phyloP scores from a whole-genome alignment of 1,284 basidiomycete genomes.

The Stygiomarasmius scandens region DNA sequence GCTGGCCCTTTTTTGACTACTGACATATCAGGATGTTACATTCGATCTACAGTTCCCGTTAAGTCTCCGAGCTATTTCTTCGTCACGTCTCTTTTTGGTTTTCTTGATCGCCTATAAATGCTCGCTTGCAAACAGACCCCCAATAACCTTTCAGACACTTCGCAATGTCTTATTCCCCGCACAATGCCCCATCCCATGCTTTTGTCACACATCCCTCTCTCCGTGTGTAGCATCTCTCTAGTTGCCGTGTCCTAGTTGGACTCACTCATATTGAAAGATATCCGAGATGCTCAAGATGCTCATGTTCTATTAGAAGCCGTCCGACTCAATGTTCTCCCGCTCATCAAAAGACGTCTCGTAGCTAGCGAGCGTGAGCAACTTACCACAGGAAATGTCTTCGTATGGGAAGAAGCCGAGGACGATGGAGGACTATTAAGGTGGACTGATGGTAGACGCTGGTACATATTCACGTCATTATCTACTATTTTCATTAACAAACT shows the following conservation, averaged over 20 bases:
- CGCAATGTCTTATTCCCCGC: conserved; percentile 7
- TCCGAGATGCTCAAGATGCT: conserved; percentile 71
- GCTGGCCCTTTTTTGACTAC: conserved; percentile 6
- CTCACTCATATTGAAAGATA: conserved; percentile 46
- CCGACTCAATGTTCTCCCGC: conserved; percentile 64
- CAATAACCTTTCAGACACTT: too few relatives aligned
- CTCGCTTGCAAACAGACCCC: neutral
- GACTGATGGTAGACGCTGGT: conserved; percentile 80
- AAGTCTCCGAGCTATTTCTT: conserved; percentile 16
- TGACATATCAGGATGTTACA: conserved; percentile 16
- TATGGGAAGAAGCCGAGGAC: conserved; percentile 82
- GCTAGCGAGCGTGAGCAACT: conserved; percentile 69
- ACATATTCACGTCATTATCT: conserved; percentile 17
- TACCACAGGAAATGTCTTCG: conserved; percentile 72
- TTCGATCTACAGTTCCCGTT: conserved; percentile 17
- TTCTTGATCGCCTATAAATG: conserved; percentile 11
- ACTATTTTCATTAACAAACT: neutral
- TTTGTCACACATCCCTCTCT: conserved; percentile 58
- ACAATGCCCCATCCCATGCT: neutral
- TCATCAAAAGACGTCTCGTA: conserved; percentile 69
- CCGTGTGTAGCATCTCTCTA: conserved; percentile 40
- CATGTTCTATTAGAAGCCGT: conserved; percentile 77
- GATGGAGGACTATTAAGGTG: conserved; percentile 75
- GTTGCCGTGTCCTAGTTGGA: conserved; percentile 7
- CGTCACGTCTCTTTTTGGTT: conserved; percentile 7